These are phyloP conservation scores for Russula sp. DNA, from an alignment of 768 basidiomycete species.

Conservation along the genomic window DNA sequence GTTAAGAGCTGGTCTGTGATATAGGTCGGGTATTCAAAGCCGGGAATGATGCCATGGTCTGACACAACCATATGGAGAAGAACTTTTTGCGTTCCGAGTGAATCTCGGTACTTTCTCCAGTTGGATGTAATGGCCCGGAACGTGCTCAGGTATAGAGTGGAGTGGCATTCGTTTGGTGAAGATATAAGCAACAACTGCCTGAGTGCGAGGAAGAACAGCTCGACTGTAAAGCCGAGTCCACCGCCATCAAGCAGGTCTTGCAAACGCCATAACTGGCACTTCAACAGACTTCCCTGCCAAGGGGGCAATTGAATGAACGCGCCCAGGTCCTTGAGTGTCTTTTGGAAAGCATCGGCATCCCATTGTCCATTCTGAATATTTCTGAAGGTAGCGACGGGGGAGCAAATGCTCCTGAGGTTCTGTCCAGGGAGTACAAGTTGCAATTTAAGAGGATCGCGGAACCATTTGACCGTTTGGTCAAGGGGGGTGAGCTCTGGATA, in stretches of 20 bases:
- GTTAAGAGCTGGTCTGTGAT: no score
- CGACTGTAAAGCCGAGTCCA: constrained; percentile 1
- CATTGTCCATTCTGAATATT: background rate
- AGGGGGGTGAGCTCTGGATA: no score
- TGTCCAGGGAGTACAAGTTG: background rate
- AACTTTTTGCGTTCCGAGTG: background rate
- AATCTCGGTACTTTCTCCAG: background rate
- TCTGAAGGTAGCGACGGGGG: background rate
- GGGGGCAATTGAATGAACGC: background rate
- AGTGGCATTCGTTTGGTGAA: background rate
- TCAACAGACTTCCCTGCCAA: background rate
- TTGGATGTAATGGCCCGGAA: background rate
- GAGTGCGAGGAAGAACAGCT: constrained; percentile 6
- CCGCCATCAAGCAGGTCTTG: constrained; percentile 3
- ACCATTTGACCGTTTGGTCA: no score
- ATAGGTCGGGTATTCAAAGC: no score
- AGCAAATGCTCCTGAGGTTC: background rate
- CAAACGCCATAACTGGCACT: constrained; percentile 5
- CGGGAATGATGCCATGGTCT: no score
- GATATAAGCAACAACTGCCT: background rate
- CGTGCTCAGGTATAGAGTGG: background rate
- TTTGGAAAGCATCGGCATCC: background rate
- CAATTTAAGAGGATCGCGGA: no score
- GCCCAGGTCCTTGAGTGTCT: background rate
- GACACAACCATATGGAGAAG: no score